These are phyloP conservation scores for Kluyveromyces aestuarii DNA, from an alignment of 805 yeast genomes.

Conservation along the genomic window DNA sequence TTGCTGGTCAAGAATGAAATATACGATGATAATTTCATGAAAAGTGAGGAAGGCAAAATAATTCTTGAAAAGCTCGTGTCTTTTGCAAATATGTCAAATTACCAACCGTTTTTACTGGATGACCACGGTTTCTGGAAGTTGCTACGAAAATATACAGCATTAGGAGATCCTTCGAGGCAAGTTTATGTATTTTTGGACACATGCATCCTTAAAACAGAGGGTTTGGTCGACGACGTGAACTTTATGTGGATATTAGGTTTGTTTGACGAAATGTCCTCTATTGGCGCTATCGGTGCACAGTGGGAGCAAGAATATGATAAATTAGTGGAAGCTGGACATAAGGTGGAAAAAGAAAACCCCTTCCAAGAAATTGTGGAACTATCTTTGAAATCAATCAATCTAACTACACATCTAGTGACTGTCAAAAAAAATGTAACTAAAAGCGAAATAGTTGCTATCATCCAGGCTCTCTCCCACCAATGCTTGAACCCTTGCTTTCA, in stretches of 20 bases:
- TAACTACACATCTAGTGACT: slow-evolving; percentile 45
- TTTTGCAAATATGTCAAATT: slow-evolving; percentile 18
- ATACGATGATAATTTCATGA: slow-evolving; percentile 23
- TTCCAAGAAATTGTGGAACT: slow-evolving; percentile 46
- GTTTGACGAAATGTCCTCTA: slow-evolving; percentile 70
- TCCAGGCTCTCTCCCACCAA: slow-evolving; percentile 82
- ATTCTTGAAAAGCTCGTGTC: slow-evolving; percentile 36
- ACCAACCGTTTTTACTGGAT: slow-evolving; percentile 34
- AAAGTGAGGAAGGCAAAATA: slow-evolving; percentile 38
- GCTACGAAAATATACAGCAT: slow-evolving; percentile 39
- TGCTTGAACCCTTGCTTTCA: slow-evolving; percentile 83
- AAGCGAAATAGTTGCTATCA: slow-evolving; percentile 42
- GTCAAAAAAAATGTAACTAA: slow-evolving; percentile 15
- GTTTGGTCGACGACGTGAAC: slow-evolving; percentile 38
- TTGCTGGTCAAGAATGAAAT: slow-evolving; percentile 26
- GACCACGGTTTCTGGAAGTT: slow-evolving; percentile 48
- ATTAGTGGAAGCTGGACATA: slow-evolving; percentile 35
- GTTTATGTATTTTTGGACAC: slow-evolving; percentile 42
- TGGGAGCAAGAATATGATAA: slow-evolving; percentile 51
- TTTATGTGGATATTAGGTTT: slow-evolving; percentile 62
- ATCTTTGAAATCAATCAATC: slow-evolving; percentile 51
- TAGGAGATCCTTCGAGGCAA: slow-evolving; percentile 32
- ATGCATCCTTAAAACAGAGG: slow-evolving; percentile 25
- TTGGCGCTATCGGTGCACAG: slow-evolving; percentile 72
- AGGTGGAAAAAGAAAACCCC: slow-evolving; percentile 37